phyloP scores from a whole-genome alignment of 495 filamentous ascomycete species.

The Penicillium chermesinum region DNA sequence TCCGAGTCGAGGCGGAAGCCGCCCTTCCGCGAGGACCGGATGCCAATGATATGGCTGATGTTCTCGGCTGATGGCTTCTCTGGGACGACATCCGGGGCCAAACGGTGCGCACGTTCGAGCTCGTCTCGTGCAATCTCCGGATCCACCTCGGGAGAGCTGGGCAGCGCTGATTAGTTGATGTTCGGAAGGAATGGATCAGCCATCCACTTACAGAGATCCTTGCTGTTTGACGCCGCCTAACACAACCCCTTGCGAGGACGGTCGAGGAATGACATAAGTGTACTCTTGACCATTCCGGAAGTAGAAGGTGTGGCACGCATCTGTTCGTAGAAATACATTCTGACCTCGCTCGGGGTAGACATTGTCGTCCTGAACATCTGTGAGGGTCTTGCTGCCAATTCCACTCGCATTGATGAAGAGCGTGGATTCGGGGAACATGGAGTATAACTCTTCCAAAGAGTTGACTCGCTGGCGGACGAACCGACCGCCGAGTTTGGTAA shows the following conservation, averaged over 20 bases:
- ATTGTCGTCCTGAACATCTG: constrained; percentile 33
- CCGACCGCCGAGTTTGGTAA: constrained; percentile 29
- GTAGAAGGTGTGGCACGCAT: constrained; percentile 30
- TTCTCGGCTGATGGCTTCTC: constrained; percentile 25
- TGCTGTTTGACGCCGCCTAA: constrained; percentile 45
- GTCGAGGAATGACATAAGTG: constrained; percentile 48
- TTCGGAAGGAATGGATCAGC: neutral
- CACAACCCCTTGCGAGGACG: constrained; percentile 37
- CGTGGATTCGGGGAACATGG: constrained; percentile 33
- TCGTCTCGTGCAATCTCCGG: constrained; percentile 37
- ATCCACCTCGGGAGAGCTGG: constrained; percentile 34
- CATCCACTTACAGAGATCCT: constrained; percentile 29
- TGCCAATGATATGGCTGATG: constrained; percentile 38
- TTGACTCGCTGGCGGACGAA: constrained; percentile 37
- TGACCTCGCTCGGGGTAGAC: constrained; percentile 43
- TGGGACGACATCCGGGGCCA: constrained; percentile 38
- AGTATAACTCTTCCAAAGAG: constrained; percentile 35
- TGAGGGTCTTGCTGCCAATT: constrained; percentile 31
- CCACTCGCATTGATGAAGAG: constrained; percentile 45
- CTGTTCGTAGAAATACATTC: constrained; percentile 36
- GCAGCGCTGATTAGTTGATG: neutral
- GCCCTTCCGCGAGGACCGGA: constrained; percentile 34
- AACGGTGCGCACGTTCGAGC: constrained; percentile 36
- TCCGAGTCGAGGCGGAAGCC: constrained; percentile 39
- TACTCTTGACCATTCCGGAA: constrained; percentile 45